Evolutionary conservation across 768 basidiomycete species (phyloP).

Genomic region (Phlegmacium glaucopus): DNA sequence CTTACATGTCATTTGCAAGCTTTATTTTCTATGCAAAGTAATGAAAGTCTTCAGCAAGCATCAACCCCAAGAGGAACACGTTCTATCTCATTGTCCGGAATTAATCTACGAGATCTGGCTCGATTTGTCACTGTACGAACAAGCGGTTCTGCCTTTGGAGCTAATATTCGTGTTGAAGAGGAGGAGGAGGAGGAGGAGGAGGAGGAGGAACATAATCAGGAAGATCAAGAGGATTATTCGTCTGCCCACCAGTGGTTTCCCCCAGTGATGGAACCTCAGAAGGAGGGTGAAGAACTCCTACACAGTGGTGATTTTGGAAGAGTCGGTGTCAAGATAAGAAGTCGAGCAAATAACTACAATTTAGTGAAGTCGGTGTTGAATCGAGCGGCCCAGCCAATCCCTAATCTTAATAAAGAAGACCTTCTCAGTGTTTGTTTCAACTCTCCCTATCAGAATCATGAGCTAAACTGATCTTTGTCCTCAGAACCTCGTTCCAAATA

Average conservation of each 20-base stretch:
- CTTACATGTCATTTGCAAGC: slow-evolving; percentile 18
- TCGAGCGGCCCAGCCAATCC: slow-evolving; percentile 32
- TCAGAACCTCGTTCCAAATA: slow-evolving; percentile 75
- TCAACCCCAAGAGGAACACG: slow-evolving; percentile 7
- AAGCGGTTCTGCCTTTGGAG: slow-evolving; percentile 22
- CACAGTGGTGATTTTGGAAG: slow-evolving; percentile 80
- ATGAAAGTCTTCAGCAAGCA: slow-evolving; percentile 13
- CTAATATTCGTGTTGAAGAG: slow-evolving; percentile 29
- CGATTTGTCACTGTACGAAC: slow-evolving; percentile 21
- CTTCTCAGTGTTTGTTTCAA: slow-evolving; percentile 44
- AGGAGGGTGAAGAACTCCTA: slow-evolving; percentile 61
- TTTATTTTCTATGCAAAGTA: slow-evolving; percentile 30
- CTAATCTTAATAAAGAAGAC: slow-evolving; percentile 45
- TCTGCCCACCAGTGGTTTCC: slow-evolving; percentile 21
- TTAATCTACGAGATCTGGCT: slow-evolving; percentile 29
- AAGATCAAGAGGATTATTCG: background rate
- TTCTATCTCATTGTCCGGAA: slow-evolving; percentile 22
- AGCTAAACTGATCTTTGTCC: slow-evolving; percentile 1
- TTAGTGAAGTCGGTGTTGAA: slow-evolving; percentile 47
- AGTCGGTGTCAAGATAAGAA: slow-evolving; percentile 47
- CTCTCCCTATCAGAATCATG: slow-evolving; percentile 1
- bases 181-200: slow-evolving; percentile 40
- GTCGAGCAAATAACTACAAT: slow-evolving; percentile 40
- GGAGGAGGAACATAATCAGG: background rate
- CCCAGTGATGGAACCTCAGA: slow-evolving; percentile 53